Base-by-base conservation (phyloP, 345 rosid genomes). In the Cardamine resedifolia region DNA sequence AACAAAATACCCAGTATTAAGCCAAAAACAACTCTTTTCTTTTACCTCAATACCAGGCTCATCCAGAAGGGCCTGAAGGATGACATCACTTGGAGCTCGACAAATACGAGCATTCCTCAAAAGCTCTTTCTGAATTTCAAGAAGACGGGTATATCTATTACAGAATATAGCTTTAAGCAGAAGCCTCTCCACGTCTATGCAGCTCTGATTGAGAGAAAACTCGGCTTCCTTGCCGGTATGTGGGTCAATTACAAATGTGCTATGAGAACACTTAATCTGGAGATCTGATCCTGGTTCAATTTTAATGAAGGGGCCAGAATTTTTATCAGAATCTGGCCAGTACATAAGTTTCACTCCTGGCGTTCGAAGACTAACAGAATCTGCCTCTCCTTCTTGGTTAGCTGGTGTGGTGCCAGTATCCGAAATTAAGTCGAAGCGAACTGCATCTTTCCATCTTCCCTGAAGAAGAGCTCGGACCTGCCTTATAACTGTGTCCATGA, bases 391-490 rank as follows among this genome's bases (percentile, higher is more conserved):
- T 47, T 90, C 98, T 83, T 85, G 94, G 83, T 75, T 90, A 34
- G 69, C 75, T 78, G 78, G 85, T 10, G 77, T n/a, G 62, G 89
- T 82, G 73, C 82, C 81, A 71, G 76, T 80, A 66, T 96, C 98
- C 39, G 91, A 85, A 70, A 90, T 88, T 72, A 90, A 74, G 47
- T 92, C 97, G 69, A 92, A 92, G 44, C 89, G 86, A 75, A 96
- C 86, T 59, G 95, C 92, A 81, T 88, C 98, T 83, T 85, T 96
- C 99, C 98, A 96, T 81, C 98, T 86, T 63, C 98, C 98, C 60
- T 73, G 92, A 38, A 91, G 87, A 50, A 92, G 91, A 64, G 83
- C 84, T 77, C 90, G 90, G 10, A 92, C 97, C 79, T 96, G 99
- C 81, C 96, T 88, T 76, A 90, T 82, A 65, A 92, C 96, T 41